A percentile compares a stretch with the other conserved stretches of the same genome.
These are phyloP conservation scores for Yarrowia sp. DNA, from an alignment of 805 yeast genomes.

Conservation along the genomic window DNA sequence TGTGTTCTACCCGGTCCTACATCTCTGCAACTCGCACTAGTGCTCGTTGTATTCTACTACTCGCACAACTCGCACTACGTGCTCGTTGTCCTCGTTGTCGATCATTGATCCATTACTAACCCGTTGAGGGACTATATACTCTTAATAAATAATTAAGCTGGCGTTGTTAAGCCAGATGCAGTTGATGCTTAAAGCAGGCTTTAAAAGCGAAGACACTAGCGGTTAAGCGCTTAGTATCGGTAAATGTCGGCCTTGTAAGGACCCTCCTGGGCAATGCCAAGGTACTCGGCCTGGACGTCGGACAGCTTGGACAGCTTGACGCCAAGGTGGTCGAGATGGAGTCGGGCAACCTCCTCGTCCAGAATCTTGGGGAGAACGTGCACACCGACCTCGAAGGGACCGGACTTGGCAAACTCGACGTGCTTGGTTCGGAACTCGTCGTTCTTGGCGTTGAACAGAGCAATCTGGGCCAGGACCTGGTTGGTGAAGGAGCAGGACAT, in stretches of 20 bases:
- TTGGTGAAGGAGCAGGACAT: slow-evolving; percentile 99
- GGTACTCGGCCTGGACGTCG: slow-evolving; percentile 84
- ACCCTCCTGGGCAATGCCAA: slow-evolving; percentile 87
- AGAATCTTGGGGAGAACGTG: slow-evolving; percentile 96
- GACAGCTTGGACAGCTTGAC: slow-evolving; percentile 78
- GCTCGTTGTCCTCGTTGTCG: background rate
- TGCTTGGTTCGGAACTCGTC: slow-evolving; percentile 69
- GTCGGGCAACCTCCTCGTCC: slow-evolving; percentile 97
- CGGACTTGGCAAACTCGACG: slow-evolving; percentile 90
- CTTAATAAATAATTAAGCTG: slow-evolving; percentile 25
- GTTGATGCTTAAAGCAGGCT: slow-evolving; percentile 16
- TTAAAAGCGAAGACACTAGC: background rate
- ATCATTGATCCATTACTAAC: background rate
- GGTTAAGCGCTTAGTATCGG: slow-evolving; percentile 67
- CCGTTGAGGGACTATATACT: slow-evolving; percentile 24
- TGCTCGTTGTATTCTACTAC: too few species aligned
- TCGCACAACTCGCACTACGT: too few species aligned
- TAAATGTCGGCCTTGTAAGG: slow-evolving; percentile 97
- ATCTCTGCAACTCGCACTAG: too few species aligned
- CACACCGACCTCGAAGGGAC: slow-evolving; percentile 87
- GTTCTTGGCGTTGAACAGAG: slow-evolving; percentile 87
- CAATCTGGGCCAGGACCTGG: slow-evolving; percentile 99
- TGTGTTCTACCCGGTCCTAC: too few species aligned
- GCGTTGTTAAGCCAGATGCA: slow-evolving; percentile 16
- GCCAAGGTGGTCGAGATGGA: slow-evolving; percentile 93